Evolutionary conservation across 305 asterid genomes (phyloP), one percentile per base, ranked within the genome.

Genomic region (Fraxinus paxiana): DNA sequence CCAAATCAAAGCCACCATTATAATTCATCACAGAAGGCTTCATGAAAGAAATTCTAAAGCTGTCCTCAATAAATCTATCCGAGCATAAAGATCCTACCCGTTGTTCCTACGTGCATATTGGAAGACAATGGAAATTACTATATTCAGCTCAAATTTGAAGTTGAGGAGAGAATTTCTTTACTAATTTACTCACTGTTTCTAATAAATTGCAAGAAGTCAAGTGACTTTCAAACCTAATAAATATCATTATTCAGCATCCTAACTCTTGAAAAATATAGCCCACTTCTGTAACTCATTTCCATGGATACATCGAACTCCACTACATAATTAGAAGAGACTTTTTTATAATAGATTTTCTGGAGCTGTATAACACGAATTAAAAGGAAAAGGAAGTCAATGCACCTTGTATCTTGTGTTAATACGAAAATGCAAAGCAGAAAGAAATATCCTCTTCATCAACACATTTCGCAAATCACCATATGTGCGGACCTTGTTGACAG

Each of bases 371-470:
- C 34, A 24, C 73, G 17, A 31, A 74, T 78, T 82, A 78, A 77
- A 84, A 67, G 56, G 38, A 76, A 73, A 72, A 74, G 76, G 77
- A 78, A 86, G 72, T 35, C 31, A 82, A 54, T 17, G 82, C 85
- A 94, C 99, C 98, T 96, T 97, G 89, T 96, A 94, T 93, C 98
- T 91, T 80, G 98, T 91, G 87, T 96, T 96, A 80, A 96, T 94
- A 81, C 99, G 99, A 86, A 96, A 96, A 89, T 96, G 98, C 88
- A 96, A 88, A 79, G 99, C 98, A 43, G 99, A 96, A 78, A 96
- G 97, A 87, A 96, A 96, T 80, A 96, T 96, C 90, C 99, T 94
- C 90, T 96, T 96, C 99, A 96, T 96, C 92, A 96, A 91, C 87
- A 96, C 98, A 89, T 87, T 90, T 83, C 98, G 91, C 86, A 96